These are phyloP conservation scores for Fusarium lateritium DNA, from an alignment of 2,329 filamentous ascomycete genomes.

Conservation along the genomic window DNA sequence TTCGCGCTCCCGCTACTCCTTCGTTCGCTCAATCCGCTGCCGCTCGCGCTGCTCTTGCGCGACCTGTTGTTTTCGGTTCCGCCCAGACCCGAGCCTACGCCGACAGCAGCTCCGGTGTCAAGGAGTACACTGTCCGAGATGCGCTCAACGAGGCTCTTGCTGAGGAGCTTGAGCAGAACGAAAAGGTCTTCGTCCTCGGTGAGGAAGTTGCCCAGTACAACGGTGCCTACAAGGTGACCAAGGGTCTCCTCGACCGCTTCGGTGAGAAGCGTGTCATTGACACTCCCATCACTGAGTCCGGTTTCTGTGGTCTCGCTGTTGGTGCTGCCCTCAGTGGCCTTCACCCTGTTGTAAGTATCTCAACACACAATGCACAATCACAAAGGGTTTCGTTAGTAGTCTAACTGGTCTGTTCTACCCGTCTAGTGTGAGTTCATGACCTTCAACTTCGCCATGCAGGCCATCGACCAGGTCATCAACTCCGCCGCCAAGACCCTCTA, in stretches of 20 bases:
- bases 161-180: conserved; percentile 94
- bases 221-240: conserved; percentile 99
- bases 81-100: conserved; percentile 70
- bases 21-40: conserved; percentile 57
- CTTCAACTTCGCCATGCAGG: conserved; percentile 99
- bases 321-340: conserved; percentile 95
- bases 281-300: conserved; percentile 97
- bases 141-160: conserved; percentile 97
- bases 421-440: conserved; percentile 98
- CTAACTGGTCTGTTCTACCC: conserved; percentile 25
- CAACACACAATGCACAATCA: background rate
- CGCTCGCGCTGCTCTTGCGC: conserved; percentile 56
- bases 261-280: conserved; percentile 98
- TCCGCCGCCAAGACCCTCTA: conserved; percentile 99
- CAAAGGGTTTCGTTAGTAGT: conserved; percentile 7
- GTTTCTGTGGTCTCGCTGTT: conserved; percentile 93
- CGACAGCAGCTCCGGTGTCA: conserved; percentile 70
- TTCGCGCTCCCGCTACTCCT: conserved; percentile 55
- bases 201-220: conserved; percentile 99
- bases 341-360: conserved; percentile 85
- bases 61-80: conserved; percentile 57
- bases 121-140: conserved; percentile 97
- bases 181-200: conserved; percentile 95
- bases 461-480: conserved; percentile 99
- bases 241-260: conserved; percentile 96